Base-by-base conservation (phyloP, 2,329 filamentous ascomycete species). In the Lachnellula subtilissima region DNA sequence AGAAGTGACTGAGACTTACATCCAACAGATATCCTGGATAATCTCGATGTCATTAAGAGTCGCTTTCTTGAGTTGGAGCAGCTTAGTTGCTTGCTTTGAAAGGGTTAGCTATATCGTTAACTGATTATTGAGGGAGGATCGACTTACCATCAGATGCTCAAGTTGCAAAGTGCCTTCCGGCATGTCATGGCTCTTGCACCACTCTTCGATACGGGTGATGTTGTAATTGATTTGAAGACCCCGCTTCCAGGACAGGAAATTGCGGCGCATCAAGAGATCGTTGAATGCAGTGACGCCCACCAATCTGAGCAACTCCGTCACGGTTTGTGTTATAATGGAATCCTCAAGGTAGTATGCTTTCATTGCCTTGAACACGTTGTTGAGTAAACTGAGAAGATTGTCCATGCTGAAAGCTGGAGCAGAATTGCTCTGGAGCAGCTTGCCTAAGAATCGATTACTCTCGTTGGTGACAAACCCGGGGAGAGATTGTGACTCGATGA, bases 141-240 rank as follows among this genome's bases (percentile, higher is more conserved):
- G 17, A 67, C 77, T 74, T 75, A 91, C 88, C 94, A 99, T 99
- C 65, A 99, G 77, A 78, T 99, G 94, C 78, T 99, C 94, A 55
- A 99, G 82, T 76, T 97, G 93, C 52, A 99, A 81, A 32, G 93
- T 99, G 54, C 94, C 94, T 74, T 99, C 93, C 1, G 94, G 94
- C 93, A 99, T 97, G 67, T 97, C 94, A 72, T 99, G 95, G 70
- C 92, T 96, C 84, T 99, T 99, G 77, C 94, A 99, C 94, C 94
- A 99, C 75, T 99, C 94, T 74, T 99, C 94, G 61, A 99, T 99
- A 56, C 94, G 85, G 23, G 94, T 99, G 73, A 99, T 99, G 77
- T 99, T 99, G 80, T 99, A 99, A 77, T 99, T 99, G 77, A 99
- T 99, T 74, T 99, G 94, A 53, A 99, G 83, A 66, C 94, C 94